A percentile compares a stretch with the other conserved stretches of the same genome.
These are phyloP conservation scores for Aureobasidium namibiae DNA, from an alignment of 2,329 filamentous ascomycete genomes.

Conservation along the genomic window DNA sequence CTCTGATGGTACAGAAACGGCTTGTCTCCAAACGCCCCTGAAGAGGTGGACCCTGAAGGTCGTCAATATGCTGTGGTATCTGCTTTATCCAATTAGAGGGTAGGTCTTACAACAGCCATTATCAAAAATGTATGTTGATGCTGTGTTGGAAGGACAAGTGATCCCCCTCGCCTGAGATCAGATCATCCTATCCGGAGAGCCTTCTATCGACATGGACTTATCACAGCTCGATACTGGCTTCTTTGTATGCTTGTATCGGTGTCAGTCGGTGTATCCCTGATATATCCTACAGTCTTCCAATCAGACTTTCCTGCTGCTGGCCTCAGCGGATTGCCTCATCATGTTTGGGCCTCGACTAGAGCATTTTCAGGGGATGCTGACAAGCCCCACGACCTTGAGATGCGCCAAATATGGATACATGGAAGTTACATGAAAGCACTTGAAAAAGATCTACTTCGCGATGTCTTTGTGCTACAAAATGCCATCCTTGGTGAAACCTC, in stretches of 20 bases:
- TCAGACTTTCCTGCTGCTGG: conserved; percentile 63
- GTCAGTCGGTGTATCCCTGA: conserved; percentile 58
- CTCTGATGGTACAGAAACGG: not conserved
- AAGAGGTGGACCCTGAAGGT: not conserved
- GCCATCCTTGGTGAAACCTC: conserved; percentile 50
- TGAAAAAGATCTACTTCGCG: conserved; percentile 54
- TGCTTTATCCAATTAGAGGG: conserved; percentile 70
- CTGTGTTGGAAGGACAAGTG: conserved; percentile 52
- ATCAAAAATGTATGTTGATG: not conserved
- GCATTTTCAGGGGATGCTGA: conserved; percentile 46
- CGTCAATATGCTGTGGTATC: conserved; percentile 31
- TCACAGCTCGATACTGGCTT: conserved; percentile 65
- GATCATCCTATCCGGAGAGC: conserved; percentile 57
- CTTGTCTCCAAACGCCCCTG: not conserved
- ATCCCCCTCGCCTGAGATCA: conserved; percentile 58
- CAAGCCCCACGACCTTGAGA: conserved; percentile 59
- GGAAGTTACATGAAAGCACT: conserved; percentile 73
- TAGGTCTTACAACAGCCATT: conserved; percentile 36
- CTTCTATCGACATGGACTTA: conserved; percentile 62
- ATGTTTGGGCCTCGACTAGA: conserved; percentile 72
- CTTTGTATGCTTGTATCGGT: conserved; percentile 67
- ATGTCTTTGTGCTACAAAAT: conserved; percentile 63
- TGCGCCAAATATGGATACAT: conserved; percentile 76
- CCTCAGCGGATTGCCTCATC: conserved; percentile 63
- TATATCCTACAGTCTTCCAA: conserved; percentile 69